Evolutionary conservation across 2,329 filamentous ascomycete species (phyloP).

Genomic region (Plectosphaerella plurivora): DNA sequence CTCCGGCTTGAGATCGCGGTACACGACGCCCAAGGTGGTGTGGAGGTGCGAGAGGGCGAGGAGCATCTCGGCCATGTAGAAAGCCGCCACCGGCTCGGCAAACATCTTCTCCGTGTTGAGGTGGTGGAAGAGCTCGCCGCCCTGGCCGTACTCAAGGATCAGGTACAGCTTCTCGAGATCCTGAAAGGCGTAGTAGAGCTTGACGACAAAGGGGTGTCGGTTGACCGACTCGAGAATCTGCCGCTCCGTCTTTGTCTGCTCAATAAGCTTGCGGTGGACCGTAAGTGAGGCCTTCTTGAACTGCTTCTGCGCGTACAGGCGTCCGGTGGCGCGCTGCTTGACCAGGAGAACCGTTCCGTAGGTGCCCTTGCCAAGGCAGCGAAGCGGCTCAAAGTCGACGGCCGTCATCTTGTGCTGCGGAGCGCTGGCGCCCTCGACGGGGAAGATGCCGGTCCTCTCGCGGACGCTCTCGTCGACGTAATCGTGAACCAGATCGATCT

Average conservation of each 20-base stretch:
- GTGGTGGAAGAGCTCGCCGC: constrained; percentile 95
- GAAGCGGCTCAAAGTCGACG: constrained; percentile 83
- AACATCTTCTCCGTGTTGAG: constrained; percentile 95
- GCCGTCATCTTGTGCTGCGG: constrained; percentile 79
- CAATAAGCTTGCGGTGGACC: constrained; percentile 91
- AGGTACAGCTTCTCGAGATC: constrained; percentile 96
- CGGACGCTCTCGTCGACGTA: constrained; percentile 68
- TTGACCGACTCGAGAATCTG: constrained; percentile 94
- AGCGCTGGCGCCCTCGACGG: constrained; percentile 47
- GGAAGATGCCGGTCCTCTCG: constrained; percentile 36
- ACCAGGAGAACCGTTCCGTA: constrained; percentile 94
- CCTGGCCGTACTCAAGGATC: constrained; percentile 95
- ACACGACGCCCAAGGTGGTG: constrained; percentile 86
- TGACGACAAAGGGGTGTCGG: constrained; percentile 94
- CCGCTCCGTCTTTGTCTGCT: constrained; percentile 96
- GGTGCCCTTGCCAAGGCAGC: constrained; percentile 91
- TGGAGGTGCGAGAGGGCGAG: constrained; percentile 92
- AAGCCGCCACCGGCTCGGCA: constrained; percentile 79
- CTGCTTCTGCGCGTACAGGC: constrained; percentile 95
- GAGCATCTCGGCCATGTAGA: constrained; percentile 98
- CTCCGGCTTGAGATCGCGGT: constrained; percentile 95
- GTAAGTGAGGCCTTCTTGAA: constrained; percentile 95
- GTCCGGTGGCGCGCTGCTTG: constrained; percentile 80
- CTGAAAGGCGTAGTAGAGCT: constrained; percentile 97
- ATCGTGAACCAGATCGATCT: constrained; percentile 78